Evolutionary conservation across 768 basidiomycete species (phyloP), one percentile per base, ranked within the genome.

Genomic region (Lentinula guzmanii): DNA sequence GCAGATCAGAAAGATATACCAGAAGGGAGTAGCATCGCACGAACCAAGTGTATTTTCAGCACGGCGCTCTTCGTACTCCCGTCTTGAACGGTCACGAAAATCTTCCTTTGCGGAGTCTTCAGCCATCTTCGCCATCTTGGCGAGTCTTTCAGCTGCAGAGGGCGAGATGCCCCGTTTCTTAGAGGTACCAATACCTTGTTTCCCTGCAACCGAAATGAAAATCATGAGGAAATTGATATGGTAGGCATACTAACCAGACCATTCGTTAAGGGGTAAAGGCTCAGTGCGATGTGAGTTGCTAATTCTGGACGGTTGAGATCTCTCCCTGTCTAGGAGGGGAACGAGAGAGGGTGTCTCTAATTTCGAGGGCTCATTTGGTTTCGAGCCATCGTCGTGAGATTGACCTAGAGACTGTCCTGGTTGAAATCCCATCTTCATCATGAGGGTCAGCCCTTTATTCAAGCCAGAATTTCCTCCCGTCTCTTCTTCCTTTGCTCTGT

Each of bases 341-440:
- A 48, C 46, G 21, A 24, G n/a, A n/a, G 64, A 33, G 15, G 61
- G 39, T 1, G 46, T 37, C 15, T 53, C 45, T 35, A 45, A 59
- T 59, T 46, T 59, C 31, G 24, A 59, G 18, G 7, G 18, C 51
- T 52, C 31, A 13, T 52, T 52, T 31, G 15, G 51, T 56, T 37
- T 58, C 10, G 33, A 51, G 28, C 64, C 63, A 33, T 43, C 61
- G 42, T 71, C 68, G 9, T 75, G 74, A 8, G 70, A 57, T 68
- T 74, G 78, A 16, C 92, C 91, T 33, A 94, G 79, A 13, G 90
- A 79, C 70, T 93, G 85, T 15, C 93, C 93, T 2, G 90, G 86
- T 74, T 88, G 89, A 77, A 91, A 95, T 1, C 93, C 93, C 93
- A 94, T 94, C 75, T 90, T 93, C 82, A 90, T 85, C 93, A 95